These are phyloP conservation scores for Podospora pseudopauciseta DNA, from an alignment of 495 filamentous ascomycete species.

Conservation along the genomic window DNA sequence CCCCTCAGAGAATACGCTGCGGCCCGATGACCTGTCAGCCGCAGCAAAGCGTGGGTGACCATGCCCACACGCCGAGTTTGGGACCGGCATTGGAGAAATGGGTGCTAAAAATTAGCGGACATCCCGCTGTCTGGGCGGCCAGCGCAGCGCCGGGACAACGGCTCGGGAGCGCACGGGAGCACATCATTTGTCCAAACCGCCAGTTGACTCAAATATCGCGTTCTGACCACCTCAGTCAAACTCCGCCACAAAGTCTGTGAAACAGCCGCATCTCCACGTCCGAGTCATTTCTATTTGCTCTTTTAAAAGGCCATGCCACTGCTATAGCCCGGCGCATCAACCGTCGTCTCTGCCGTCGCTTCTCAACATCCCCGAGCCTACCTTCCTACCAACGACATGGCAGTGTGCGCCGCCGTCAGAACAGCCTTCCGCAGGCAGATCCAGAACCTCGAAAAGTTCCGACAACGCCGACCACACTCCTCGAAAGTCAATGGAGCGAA, in stretches of 20 bases:
- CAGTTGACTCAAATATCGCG: not conserved
- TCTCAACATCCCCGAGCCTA: not conserved
- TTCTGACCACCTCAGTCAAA: not conserved
- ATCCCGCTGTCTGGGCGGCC: not conserved
- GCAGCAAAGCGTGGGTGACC: not conserved
- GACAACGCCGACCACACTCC: constrained; percentile 29
- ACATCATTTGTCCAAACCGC: not conserved
- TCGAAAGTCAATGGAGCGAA: constrained; percentile 19
- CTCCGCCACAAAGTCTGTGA: not conserved
- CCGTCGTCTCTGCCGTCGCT: not conserved
- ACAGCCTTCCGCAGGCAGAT: constrained; percentile 25
- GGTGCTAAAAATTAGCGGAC: not conserved
- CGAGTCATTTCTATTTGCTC: not conserved
- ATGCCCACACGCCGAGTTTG: not conserved
- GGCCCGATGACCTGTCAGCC: not conserved
- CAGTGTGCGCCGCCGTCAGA: constrained; percentile 17
- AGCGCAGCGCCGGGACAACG: not conserved
- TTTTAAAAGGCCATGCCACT: not conserved
- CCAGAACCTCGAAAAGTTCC: constrained; percentile 19
- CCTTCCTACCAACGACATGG: constrained; percentile 11
- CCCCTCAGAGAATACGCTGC: not conserved
- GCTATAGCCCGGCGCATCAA: not conserved
- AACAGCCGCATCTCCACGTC: not conserved
- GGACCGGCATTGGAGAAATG: not conserved
- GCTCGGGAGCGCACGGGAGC: not conserved